A percentile compares a stretch with the other conserved stretches of the same genome.
phyloP scores from a whole-genome alignment of 768 basidiomycete genomes.

The Infundibulicybe gibba region DNA sequence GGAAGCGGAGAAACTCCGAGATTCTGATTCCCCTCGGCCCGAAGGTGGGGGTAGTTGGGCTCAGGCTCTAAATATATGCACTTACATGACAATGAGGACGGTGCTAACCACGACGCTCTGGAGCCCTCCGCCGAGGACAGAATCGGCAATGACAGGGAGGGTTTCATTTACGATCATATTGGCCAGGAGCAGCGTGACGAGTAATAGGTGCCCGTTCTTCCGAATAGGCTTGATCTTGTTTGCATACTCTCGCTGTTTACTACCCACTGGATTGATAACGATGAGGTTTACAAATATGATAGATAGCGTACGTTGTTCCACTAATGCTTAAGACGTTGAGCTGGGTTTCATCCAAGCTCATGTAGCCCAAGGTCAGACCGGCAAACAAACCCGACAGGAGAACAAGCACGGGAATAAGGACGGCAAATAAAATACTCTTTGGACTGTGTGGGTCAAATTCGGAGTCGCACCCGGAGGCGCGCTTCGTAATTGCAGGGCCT shows the following conservation, averaged over 20 bases:
- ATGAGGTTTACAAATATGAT: constrained; percentile 1
- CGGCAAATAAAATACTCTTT: constrained; percentile 34
- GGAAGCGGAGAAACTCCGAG: too few relatives aligned
- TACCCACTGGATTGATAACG: constrained; percentile 21
- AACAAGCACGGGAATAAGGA: constrained; percentile 82
- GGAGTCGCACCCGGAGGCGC: constrained; percentile 19
- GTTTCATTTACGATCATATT: constrained; percentile 94
- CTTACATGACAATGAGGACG: constrained; percentile 6
- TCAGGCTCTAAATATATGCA: neutral
- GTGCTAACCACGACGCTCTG: constrained; percentile 6
- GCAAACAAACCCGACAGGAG: constrained; percentile 84
- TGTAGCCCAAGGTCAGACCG: constrained; percentile 88
- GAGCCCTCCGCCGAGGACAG: constrained; percentile 51
- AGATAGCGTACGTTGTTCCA: constrained; percentile 65
- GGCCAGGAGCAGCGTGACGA: constrained; percentile 78
- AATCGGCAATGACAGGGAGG: constrained; percentile 79
- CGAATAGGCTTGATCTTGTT: constrained; percentile 85
- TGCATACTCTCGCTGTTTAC: constrained; percentile 77
- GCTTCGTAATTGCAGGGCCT: constrained; percentile 2
- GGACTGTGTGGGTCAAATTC: constrained; percentile 25
- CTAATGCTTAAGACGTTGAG: constrained; percentile 83
- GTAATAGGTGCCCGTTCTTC: constrained; percentile 75
- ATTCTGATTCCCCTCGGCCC: too few relatives aligned
- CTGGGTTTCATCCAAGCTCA: constrained; percentile 92
- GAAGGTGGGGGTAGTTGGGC: too few relatives aligned